These are phyloP conservation scores for Lichtheimia ramosa DNA, from an alignment of 371 early-diverging fungal genomes.

Conservation along the genomic window DNA sequence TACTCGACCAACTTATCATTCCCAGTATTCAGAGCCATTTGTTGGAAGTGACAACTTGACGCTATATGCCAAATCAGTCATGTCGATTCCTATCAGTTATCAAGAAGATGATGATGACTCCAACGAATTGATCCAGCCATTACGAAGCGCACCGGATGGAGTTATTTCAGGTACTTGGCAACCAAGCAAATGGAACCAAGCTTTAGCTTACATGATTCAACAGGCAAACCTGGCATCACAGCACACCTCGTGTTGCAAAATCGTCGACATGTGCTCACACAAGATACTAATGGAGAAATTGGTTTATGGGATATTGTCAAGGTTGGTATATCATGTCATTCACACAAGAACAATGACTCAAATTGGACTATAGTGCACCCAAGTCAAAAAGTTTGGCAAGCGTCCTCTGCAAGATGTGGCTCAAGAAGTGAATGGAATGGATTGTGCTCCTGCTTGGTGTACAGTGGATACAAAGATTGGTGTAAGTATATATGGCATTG, in stretches of 20 bases:
- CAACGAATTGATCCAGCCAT: slow-evolving; percentile 37
- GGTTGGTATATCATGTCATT: slow-evolving; percentile 26
- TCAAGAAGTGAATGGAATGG: slow-evolving; percentile 65
- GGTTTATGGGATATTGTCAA: slow-evolving; percentile 89
- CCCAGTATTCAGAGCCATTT: slow-evolving; percentile 32
- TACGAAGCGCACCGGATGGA: slow-evolving; percentile 39
- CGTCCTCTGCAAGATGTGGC: slow-evolving; percentile 61
- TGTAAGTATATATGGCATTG: slow-evolving; percentile 30
- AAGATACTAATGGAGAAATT: slow-evolving; percentile 80
- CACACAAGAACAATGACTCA: too few relatives aligned
- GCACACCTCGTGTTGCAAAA: slow-evolving; percentile 76
- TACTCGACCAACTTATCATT: slow-evolving; percentile 25
- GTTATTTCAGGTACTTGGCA: slow-evolving; percentile 31
- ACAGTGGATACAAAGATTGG: slow-evolving; percentile 89
- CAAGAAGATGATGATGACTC: slow-evolving; percentile 45
- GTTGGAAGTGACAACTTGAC: slow-evolving; percentile 39
- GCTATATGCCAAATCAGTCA: slow-evolving; percentile 47
- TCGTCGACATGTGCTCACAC: slow-evolving; percentile 84
- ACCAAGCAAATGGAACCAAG: background rate
- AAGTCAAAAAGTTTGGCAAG: slow-evolving; percentile 60
- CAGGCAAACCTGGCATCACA: slow-evolving; percentile 68
- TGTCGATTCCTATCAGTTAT: slow-evolving; percentile 53
- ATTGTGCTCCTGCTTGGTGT: slow-evolving; percentile 91
- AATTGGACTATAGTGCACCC: slow-evolving; percentile 44
- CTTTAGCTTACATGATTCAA: background rate